Evolutionary conservation across 208 protist species (phyloP).

Genomic region (Trichomonas vaginalis): DNA sequence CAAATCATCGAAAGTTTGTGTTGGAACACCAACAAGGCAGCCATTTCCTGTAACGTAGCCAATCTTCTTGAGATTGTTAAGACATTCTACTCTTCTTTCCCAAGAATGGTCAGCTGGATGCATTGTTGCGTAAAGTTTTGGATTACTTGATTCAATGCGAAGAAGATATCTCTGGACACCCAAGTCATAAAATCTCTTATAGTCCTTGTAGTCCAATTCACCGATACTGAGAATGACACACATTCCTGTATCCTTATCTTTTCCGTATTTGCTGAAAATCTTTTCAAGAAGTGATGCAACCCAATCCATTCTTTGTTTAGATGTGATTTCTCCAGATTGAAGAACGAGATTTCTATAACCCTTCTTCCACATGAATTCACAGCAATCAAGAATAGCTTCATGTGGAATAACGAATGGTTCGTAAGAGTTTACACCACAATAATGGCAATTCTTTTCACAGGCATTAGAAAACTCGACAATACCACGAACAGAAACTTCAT

Average conservation of each 20-base stretch:
- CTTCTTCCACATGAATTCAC: background rate
- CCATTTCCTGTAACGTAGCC: constrained; percentile 41
- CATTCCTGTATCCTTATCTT: constrained; percentile 16
- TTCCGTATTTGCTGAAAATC: background rate
- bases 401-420: background rate
- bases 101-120: constrained; percentile 40
- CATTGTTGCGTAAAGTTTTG: constrained; percentile 36
- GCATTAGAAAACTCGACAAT: constrained; percentile 46
- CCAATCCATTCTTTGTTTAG: background rate
- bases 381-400: background rate
- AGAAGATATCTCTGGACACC: constrained; percentile 40
- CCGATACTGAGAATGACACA: constrained; percentile 38
- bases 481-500: no score
- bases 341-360: background rate
- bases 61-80: constrained; percentile 33
- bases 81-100: constrained; percentile 26
- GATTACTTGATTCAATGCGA: constrained; percentile 44
- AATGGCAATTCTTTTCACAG: constrained; percentile 42
- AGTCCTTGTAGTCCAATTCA: constrained; percentile 34
- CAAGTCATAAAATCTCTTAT: constrained; percentile 30
- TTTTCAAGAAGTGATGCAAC: background rate
- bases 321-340: background rate
- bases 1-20: constrained; percentile 35
- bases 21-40: constrained; percentile 41
- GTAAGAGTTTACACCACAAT: constrained; percentile 38